Conservation (phyloP, 495 filamentous ascomycete species). For the Penicillium atrosanguineum region DNA sequence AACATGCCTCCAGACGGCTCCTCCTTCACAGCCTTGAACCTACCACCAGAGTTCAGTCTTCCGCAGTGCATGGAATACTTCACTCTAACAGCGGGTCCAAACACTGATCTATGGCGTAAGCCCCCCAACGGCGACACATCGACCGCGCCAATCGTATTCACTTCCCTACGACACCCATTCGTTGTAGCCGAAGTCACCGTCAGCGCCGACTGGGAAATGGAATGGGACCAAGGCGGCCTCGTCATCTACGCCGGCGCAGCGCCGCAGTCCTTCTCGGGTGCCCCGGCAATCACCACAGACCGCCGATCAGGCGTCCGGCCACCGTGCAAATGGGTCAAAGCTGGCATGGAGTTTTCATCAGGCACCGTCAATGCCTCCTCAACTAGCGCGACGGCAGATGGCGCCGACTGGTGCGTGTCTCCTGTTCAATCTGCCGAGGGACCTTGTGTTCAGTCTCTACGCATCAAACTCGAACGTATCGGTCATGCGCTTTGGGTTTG, state of each 20-base stretch:
- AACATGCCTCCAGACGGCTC: slow-evolving; percentile 50
- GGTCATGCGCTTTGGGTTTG: slow-evolving; percentile 57
- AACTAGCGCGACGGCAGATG: slow-evolving; percentile 54
- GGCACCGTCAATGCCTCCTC: slow-evolving; percentile 53
- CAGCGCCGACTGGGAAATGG: slow-evolving; percentile 56
- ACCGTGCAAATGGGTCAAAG: slow-evolving; percentile 59
- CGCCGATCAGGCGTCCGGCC: slow-evolving; percentile 13
- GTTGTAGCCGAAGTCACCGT: slow-evolving; percentile 59
- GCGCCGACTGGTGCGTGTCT: slow-evolving; percentile 56
- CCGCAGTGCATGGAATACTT: slow-evolving; percentile 58
- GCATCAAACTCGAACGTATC: slow-evolving; percentile 58
- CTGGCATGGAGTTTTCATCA: slow-evolving; percentile 55
- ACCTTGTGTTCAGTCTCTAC: slow-evolving; percentile 38
- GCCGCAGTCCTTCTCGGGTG: slow-evolving; percentile 41
- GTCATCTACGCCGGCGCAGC: slow-evolving; percentile 75
- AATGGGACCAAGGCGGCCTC: slow-evolving; percentile 68
- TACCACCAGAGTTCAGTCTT: slow-evolving; percentile 43
- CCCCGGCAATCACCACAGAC: slow-evolving; percentile 7
- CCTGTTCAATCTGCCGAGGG: slow-evolving; percentile 25
- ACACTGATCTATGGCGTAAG: slow-evolving; percentile 55
- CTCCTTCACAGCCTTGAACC: slow-evolving; percentile 52
- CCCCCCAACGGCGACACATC: slow-evolving; percentile 54
- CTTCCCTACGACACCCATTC: slow-evolving; percentile 51
- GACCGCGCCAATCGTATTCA: slow-evolving; percentile 58
- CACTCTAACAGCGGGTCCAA: slow-evolving; percentile 53